Evolutionary conservation across 345 rosid species (phyloP).

Genomic region (Gossypium sturtianum): DNA sequence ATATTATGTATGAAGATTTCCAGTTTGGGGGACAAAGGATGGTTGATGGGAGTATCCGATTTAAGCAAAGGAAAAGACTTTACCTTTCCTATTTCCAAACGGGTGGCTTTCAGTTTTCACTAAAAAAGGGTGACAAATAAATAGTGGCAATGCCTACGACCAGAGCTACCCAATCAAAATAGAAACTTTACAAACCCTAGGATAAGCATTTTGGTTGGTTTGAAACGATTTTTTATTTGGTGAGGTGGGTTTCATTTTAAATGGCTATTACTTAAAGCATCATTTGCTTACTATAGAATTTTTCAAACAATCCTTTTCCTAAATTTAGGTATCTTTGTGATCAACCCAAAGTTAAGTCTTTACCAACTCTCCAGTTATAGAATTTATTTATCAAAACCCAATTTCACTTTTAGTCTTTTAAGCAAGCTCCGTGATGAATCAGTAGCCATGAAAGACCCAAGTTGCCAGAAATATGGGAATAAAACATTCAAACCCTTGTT

Average conservation of each 20-base stretch:
- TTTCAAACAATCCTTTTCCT: not conserved
- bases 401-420: not conserved
- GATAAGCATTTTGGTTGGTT: not conserved
- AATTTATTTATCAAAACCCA: not conserved
- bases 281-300: not conserved
- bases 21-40: not conserved
- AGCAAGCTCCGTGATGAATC: not conserved
- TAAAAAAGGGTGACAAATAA: not conserved
- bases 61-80: not conserved
- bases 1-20: not conserved
- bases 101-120: not conserved
- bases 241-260: too few relatives aligned
- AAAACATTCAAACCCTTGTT: not conserved
- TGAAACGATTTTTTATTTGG: too few relatives aligned
- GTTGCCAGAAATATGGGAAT: not conserved
- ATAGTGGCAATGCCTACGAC: not conserved
- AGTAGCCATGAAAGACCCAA: not conserved
- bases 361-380: conserved; percentile 1
- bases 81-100: not conserved
- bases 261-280: not conserved
- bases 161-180: not conserved
- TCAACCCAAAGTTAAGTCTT: not conserved
- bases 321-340: not conserved
- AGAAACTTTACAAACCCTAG: not conserved
- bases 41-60: not conserved